These are phyloP conservation scores for Emericellopsis cladophorae DNA, from an alignment of 2,329 filamentous ascomycete genomes.

Conservation along the genomic window DNA sequence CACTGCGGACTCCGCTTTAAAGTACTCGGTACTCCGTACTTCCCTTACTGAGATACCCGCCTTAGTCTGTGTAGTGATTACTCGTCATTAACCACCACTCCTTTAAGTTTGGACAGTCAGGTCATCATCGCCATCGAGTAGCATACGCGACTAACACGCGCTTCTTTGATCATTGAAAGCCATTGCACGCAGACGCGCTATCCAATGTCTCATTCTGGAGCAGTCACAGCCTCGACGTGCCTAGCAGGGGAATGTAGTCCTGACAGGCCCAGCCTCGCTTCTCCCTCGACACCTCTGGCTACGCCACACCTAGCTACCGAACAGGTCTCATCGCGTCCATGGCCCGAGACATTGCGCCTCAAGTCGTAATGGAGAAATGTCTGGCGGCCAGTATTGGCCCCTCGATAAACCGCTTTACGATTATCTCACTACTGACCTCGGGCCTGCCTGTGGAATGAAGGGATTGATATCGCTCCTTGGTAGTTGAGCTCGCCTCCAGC, in stretches of 20 bases:
- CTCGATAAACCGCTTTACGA: neutral
- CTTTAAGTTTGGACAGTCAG: no score
- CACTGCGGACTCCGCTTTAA: no score
- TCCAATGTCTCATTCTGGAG: slow-evolving; percentile 6
- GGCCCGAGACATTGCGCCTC: slow-evolving; percentile 18
- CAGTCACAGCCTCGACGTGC: neutral
- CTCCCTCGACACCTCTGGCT: no score
- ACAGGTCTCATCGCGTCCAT: neutral
- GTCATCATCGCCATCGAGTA: no score
- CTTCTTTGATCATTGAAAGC: no score
- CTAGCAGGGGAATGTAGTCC: slow-evolving; percentile 6
- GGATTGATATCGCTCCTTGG: slow-evolving; percentile 14
- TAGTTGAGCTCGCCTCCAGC: slow-evolving; percentile 11
- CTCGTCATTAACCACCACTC: no score
- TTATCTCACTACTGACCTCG: slow-evolving; percentile 1
- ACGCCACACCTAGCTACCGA: neutral
- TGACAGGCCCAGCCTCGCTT: no score
- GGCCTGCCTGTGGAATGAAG: slow-evolving; percentile 21
- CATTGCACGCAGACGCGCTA: neutral
- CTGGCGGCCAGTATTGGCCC: neutral
- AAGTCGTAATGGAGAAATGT: slow-evolving; percentile 11
- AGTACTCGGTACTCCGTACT: no score
- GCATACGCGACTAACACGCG: neutral
- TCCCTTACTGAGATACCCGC: no score
- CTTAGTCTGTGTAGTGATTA: no score